Conservation (phyloP, 805 yeast species). For the Kuraishia ogatae region DNA sequence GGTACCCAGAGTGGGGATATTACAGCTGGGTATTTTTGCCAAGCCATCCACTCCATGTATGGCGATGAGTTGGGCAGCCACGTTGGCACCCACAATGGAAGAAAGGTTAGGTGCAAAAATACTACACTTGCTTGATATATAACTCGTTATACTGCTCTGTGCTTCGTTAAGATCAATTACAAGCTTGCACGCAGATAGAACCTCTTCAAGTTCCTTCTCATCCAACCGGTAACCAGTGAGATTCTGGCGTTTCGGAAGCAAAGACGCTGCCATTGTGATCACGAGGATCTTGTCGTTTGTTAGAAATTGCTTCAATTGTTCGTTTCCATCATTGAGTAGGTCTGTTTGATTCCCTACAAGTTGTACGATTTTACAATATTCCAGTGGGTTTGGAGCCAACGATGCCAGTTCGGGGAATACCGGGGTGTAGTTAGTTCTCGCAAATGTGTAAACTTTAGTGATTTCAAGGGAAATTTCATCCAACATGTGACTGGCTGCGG, state of each 20-base stretch:
- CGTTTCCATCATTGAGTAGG: constrained; percentile 14
- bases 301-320: constrained; percentile 31
- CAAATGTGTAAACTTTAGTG: constrained; percentile 33
- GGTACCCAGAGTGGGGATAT: constrained; percentile 70
- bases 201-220: constrained; percentile 23
- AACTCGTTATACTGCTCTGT: constrained; percentile 34
- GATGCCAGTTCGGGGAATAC: constrained; percentile 68
- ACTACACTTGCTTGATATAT: constrained; percentile 47
- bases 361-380: constrained; percentile 46
- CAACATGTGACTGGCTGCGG: constrained; percentile 44
- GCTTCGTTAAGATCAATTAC: constrained; percentile 36
- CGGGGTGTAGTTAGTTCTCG: constrained; percentile 43
- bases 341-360: constrained; percentile 35
- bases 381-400: constrained; percentile 51
- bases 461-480: constrained; percentile 50
- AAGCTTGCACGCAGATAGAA: constrained; percentile 38
- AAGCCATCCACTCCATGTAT: constrained; percentile 63
- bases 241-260: constrained; percentile 11
- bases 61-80: constrained; percentile 67
- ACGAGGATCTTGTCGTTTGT: constrained; percentile 63
- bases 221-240: constrained; percentile 9
- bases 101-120: constrained; percentile 74
- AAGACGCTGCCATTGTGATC: constrained; percentile 61
- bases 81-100: constrained; percentile 59
- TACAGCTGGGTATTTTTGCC: constrained; percentile 72